These are phyloP conservation scores for Termitomyces sp. DNA, from an alignment of 768 basidiomycete genomes.

Conservation along the genomic window DNA sequence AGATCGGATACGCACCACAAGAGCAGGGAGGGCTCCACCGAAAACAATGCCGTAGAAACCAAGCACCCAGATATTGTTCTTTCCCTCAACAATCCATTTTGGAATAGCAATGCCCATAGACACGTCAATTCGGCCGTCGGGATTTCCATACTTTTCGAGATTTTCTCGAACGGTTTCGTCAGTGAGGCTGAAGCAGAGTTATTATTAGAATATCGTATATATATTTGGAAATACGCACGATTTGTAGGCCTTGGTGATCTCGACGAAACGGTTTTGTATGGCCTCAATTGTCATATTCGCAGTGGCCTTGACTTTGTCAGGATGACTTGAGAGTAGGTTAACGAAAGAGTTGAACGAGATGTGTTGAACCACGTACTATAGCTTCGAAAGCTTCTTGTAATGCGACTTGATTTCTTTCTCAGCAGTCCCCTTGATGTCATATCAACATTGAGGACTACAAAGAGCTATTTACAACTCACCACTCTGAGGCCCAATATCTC, in stretches of 20 bases:
- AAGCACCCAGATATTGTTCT: slow-evolving; percentile 90
- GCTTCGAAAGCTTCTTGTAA: slow-evolving; percentile 85
- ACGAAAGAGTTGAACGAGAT: background rate
- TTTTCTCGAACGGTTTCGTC: slow-evolving; percentile 92
- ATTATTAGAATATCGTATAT: background rate
- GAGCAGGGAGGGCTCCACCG: slow-evolving; percentile 76
- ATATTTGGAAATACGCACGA: slow-evolving; percentile 44
- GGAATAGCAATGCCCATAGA: slow-evolving; percentile 95
- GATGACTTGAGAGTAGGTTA: slow-evolving; percentile 56
- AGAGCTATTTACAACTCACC: slow-evolving; percentile 35
- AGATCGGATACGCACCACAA: slow-evolving; percentile 52
- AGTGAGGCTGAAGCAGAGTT: slow-evolving; percentile 52
- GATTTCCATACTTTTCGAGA: slow-evolving; percentile 84
- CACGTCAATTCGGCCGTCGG: slow-evolving; percentile 93
- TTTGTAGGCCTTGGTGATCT: slow-evolving; percentile 98
- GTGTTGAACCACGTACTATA: slow-evolving; percentile 53
- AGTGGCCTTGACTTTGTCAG: slow-evolving; percentile 88
- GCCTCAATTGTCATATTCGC: slow-evolving; percentile 82
- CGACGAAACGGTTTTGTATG: slow-evolving; percentile 82
- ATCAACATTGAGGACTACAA: background rate
- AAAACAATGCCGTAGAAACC: slow-evolving; percentile 85
- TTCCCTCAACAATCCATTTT: slow-evolving; percentile 85
- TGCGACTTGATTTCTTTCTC: slow-evolving; percentile 95
- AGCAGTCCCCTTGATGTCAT: slow-evolving; percentile 43
- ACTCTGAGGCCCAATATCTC: slow-evolving; percentile 78